Base-by-base conservation (phyloP, 2,329 filamentous ascomycete species). In the Epichloe baconii region DNA sequence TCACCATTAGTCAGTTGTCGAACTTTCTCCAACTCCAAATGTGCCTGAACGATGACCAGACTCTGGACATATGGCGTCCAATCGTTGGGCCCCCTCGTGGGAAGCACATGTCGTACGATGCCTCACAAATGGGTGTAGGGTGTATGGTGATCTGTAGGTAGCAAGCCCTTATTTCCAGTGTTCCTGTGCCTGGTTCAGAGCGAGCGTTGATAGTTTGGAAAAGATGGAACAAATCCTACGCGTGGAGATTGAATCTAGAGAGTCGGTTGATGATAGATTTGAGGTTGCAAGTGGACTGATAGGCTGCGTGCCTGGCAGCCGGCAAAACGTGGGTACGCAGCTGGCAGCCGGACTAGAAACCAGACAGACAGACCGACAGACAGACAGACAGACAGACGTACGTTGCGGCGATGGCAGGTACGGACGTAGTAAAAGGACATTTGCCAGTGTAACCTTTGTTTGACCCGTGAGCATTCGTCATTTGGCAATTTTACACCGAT, bases 31-130 rank as follows among this genome's bases (percentile, higher is more conserved):
- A 31, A 38, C 5, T 47, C 36, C 46, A 31, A 41, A 40, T 47
- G 36, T 47, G 46, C 46, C 46, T 48, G 38, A 42, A 8, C 47
- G 17, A 41, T 48, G 47, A 31, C 46, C 47, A 48, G 37, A 48
- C 43, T 36, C 26, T 31, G 40, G 26, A 11, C 12, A 6, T 26
- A 19, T 37, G 47, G 37, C 47, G 47, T 48, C 47, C 47, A 48
- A 43, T 48, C 47, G 38, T 14, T 48, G 47, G 38, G 23, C 47
- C 37, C n/a, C 47, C 26, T 48, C 17, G 26, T 43, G 26, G 37
- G 26, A 17, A 48, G 26, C 15, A 14, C 19, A 40, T 38, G 47
- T 48, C 14, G 38, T n/a, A 43, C 47, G 35, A 42, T 26, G 37
- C 38, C 38, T 14, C 21, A 47, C 34, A 14, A 37, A 23, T 46